Evolutionary conservation across 208 protist genomes (phyloP).

Genomic region (Leishmania turanica): DNA sequence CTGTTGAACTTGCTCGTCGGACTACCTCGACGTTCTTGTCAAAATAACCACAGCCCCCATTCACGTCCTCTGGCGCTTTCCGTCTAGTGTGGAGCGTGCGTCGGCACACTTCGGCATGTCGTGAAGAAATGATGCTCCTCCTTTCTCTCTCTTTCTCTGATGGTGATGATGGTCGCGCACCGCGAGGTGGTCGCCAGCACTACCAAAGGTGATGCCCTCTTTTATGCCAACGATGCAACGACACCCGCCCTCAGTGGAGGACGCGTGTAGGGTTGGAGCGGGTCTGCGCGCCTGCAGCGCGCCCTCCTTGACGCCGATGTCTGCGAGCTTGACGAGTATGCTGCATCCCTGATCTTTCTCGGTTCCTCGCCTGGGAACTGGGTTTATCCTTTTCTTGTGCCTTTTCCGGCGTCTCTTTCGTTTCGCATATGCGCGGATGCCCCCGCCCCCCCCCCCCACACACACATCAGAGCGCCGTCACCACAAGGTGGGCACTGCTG

Average conservation of each 20-base stretch:
- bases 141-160: background rate
- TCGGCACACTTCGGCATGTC: background rate
- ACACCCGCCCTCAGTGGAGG: background rate
- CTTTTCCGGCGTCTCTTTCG: constrained; percentile 1
- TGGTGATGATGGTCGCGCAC: background rate
- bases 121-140: background rate
- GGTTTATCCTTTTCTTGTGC: background rate
- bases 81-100: background rate
- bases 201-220: background rate
- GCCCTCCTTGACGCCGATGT: background rate
- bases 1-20: background rate
- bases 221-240: background rate
- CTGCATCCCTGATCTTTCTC: background rate
- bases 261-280: background rate
- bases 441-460: background rate
- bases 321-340: background rate
- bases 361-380: background rate
- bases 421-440: too few species aligned
- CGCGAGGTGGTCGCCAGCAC: background rate
- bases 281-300: background rate
- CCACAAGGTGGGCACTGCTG: too few species aligned
- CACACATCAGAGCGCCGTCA: background rate
- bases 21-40: background rate
- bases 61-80: background rate
- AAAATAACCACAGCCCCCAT: background rate